Base-by-base conservation (phyloP, 257 asterid genomes). In the Craterostigma plantagineum region DNA sequence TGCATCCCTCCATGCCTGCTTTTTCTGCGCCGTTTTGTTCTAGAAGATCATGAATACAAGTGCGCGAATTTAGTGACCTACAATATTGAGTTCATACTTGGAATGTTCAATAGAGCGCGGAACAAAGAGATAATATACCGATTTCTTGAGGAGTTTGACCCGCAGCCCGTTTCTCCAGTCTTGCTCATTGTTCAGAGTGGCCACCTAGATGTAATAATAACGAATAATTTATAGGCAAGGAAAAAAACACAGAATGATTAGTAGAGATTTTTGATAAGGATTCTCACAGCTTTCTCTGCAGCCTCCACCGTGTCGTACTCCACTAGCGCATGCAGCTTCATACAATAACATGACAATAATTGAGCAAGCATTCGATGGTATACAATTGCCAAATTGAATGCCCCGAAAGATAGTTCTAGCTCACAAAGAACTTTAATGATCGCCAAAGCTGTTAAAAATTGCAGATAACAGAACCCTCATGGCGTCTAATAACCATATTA, bases 81-180 rank as follows among this genome's bases (percentile, higher is more conserved):
- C 15, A 16, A 10, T 7, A 50, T 39, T 43, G 14, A 43, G 14
- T 30, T 35, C 16, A 14, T 36, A 4, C 11, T 52, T 14, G 33
- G n/a, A 37, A 56, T 23, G 23, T 16, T 43, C 53, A 47, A 30
- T n/a, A 14, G 16, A 14, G 34, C 35, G 36, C 39, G 13, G 33
- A 49, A 46, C 33, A 2, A 23, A 6, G 30, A 13, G 55, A 54
- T 10, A 36, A 38, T 43, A 46, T 69, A 90, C 99, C 81, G 23
- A 33, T 71, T 73, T 80, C 54, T 65, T 75, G 18, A 90, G 78
- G 63, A 79, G 94, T 63, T 90, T 90, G 54, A 90, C 99, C 56
- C 99, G 75, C 73, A 83, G 63, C 38, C 99, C 99, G 39, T 65
- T 74, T 71, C 95, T 69, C 99, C 99, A 90, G 70, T 90, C 95